These are phyloP conservation scores for Medicago lupulina DNA, from an alignment of 306 rosid genomes.

Conservation along the genomic window DNA sequence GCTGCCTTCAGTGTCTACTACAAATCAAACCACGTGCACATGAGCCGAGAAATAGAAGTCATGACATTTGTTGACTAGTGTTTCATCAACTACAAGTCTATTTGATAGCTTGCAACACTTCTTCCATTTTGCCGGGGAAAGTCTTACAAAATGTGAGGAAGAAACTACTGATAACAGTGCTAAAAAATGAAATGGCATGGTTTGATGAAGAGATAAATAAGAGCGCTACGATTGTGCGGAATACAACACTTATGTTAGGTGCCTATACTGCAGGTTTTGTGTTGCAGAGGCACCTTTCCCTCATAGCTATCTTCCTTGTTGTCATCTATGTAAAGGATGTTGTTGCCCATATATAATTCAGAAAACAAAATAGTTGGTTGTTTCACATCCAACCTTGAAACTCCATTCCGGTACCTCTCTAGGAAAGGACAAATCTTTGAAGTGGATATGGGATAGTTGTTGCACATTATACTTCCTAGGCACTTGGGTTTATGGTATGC, in stretches of 20 bases:
- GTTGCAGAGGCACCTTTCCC: background rate
- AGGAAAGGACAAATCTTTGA: background rate
- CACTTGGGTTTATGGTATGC: slow-evolving; percentile 1
- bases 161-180: background rate
- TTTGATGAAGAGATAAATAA: background rate
- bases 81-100: background rate
- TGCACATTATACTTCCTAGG: background rate
- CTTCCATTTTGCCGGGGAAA: background rate
- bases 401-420: background rate
- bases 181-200: background rate
- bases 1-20: background rate
- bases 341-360: background rate
- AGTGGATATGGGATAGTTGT: background rate
- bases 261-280: background rate
- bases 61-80: background rate
- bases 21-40: background rate
- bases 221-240: background rate
- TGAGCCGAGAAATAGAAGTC: background rate
- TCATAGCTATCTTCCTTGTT: background rate
- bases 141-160: background rate
- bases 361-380: background rate
- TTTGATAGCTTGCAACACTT: background rate
- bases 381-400: background rate
- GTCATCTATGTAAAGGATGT: background rate
- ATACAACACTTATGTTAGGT: background rate